Conservation (phyloP, 495 filamentous ascomycete species). For the Hypoxylon perforatum region DNA sequence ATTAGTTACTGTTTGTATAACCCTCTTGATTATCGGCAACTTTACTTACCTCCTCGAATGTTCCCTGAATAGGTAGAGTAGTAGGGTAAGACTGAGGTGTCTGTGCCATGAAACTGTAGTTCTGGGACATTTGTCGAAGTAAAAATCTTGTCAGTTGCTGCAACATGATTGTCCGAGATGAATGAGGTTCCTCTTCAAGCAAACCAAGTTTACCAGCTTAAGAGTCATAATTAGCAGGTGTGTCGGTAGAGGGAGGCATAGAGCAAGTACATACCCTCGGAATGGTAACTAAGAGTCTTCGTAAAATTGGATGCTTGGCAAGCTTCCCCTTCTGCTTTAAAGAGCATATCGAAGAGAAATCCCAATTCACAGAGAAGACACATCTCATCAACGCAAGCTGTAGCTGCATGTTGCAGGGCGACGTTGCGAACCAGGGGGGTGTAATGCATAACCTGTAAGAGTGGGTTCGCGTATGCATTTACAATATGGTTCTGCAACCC, state of each 20-base stretch:
- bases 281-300: constrained; percentile 83
- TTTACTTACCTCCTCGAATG: constrained; percentile 44
- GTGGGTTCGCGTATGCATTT: constrained; percentile 94
- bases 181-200: constrained; percentile 82
- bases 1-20: not conserved
- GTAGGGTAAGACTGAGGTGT: constrained; percentile 48
- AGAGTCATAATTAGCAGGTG: constrained; percentile 21
- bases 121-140: constrained; percentile 74
- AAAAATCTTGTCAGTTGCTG: constrained; percentile 83
- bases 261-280: constrained; percentile 62
- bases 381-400: constrained; percentile 78
- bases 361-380: constrained; percentile 96
- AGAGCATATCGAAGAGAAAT: constrained; percentile 97
- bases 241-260: not conserved
- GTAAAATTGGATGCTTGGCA: constrained; percentile 98
- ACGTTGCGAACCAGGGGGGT: constrained; percentile 89
- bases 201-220: constrained; percentile 75
- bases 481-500: constrained; percentile 95
- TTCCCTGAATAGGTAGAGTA: constrained; percentile 23
- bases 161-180: constrained; percentile 76
- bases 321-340: constrained; percentile 90
- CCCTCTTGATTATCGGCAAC: not conserved
- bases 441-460: constrained; percentile 91
- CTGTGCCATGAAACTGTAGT: constrained; percentile 72
- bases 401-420: constrained; percentile 89